Evolutionary conservation across 371 early-diverging fungal genomes (phyloP).

Genomic region (Sporodiniella umbellata): DNA sequence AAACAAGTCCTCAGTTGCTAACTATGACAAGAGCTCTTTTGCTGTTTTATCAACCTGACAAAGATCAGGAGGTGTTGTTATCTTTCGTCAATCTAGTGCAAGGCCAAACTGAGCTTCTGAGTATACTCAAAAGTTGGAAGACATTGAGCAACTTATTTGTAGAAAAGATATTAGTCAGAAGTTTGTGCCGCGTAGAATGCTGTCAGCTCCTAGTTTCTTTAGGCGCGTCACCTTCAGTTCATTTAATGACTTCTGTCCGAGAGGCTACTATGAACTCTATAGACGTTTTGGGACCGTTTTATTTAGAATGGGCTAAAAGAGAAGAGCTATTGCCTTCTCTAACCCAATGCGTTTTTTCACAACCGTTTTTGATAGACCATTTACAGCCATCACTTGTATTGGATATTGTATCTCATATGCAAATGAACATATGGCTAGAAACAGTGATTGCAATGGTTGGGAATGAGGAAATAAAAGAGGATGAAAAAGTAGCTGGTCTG

Average conservation of each 20-base stretch:
- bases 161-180: slow-evolving; percentile 17
- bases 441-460: not conserved
- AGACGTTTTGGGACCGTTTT: slow-evolving; percentile 1
- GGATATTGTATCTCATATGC: slow-evolving; percentile 1
- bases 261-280: not conserved
- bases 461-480: not conserved
- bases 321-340: not conserved
- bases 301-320: slow-evolving; percentile 1
- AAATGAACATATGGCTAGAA: not conserved
- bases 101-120: no score
- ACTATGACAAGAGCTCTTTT: slow-evolving; percentile 14
- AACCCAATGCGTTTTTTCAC: slow-evolving; percentile 4
- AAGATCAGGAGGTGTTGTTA: not conserved
- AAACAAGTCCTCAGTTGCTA: not conserved
- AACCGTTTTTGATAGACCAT: slow-evolving; percentile 26
- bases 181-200: not conserved
- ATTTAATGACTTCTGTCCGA: slow-evolving; percentile 1
- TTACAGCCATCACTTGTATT: not conserved
- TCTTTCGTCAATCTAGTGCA: not conserved
- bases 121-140: not conserved
- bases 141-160: slow-evolving; percentile 8
- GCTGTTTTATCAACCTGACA: slow-evolving; percentile 12
- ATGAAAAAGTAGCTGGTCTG: slow-evolving; percentile 19
- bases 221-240: not conserved
- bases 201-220: not conserved